phyloP scores from a whole-genome alignment of 768 basidiomycete genomes.

The Pleurotus djamor region DNA sequence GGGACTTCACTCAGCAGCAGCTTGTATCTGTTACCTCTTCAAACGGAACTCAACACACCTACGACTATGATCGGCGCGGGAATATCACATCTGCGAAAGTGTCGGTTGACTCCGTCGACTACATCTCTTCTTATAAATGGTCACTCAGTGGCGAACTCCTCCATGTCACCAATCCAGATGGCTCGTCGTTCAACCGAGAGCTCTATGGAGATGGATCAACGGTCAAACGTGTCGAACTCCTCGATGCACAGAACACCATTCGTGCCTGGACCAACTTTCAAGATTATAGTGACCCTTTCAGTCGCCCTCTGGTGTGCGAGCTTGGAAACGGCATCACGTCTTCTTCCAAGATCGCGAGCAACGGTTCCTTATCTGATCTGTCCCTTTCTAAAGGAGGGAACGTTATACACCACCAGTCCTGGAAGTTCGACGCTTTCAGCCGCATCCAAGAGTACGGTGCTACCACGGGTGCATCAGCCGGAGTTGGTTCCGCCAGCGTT shows the following conservation, averaged over 20 bases:
- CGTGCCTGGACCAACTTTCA: conserved; percentile 3
- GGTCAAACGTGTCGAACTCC: neutral
- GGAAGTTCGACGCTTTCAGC: conserved; percentile 10
- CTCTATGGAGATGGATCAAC: neutral
- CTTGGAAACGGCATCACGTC: conserved; percentile 12
- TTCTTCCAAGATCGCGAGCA: conserved; percentile 1
- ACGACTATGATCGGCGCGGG: conserved; percentile 1
- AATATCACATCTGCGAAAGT: neutral
- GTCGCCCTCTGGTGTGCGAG: conserved; percentile 8
- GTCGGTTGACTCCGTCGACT: neutral
- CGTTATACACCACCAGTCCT: conserved; percentile 7
- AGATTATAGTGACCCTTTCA: conserved; percentile 9
- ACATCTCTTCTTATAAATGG: conserved; percentile 1
- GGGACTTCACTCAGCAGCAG: neutral
- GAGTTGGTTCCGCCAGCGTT: neutral
- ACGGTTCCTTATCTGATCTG: conserved; percentile 8
- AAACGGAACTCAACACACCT: neutral
- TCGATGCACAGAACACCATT: neutral
- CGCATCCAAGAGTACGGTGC: conserved; percentile 8
- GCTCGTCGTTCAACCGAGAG: neutral
- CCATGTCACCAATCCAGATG: neutral
- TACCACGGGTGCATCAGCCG: neutral
- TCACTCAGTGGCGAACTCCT: conserved; percentile 3
- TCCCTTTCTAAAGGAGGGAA: conserved; percentile 1
- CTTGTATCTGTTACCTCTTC: conserved; percentile 1